Conservation (phyloP, 2,329 filamentous ascomycete species). For the Neopestalotiopsis sp. region DNA sequence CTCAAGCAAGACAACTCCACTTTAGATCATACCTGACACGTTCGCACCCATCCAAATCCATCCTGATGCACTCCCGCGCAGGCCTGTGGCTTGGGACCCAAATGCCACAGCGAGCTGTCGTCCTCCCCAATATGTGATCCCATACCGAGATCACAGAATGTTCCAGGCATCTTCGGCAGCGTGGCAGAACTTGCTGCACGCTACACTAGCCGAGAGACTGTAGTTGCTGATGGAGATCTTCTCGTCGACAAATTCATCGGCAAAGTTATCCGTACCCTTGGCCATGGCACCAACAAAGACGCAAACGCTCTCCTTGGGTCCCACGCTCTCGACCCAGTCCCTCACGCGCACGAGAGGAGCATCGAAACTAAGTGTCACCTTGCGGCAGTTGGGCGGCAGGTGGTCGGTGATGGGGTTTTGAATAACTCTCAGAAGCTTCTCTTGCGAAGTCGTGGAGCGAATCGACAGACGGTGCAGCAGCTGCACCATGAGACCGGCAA, state of each 20-base stretch:
- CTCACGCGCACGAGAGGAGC: slow-evolving; percentile 84
- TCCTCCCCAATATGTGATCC: neutral
- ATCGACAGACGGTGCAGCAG: slow-evolving; percentile 94
- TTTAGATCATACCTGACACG: slow-evolving; percentile 35
- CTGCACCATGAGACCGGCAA: slow-evolving; percentile 98
- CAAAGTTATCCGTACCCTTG: slow-evolving; percentile 94
- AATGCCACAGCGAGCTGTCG: neutral
- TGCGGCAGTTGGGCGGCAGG: slow-evolving; percentile 94
- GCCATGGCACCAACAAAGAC: slow-evolving; percentile 99
- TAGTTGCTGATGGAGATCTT: slow-evolving; percentile 99
- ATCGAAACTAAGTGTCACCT: slow-evolving; percentile 96
- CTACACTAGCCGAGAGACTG: slow-evolving; percentile 95
- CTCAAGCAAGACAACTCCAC: slow-evolving; percentile 41
- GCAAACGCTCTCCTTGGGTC: slow-evolving; percentile 88
- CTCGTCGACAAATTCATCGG: slow-evolving; percentile 92
- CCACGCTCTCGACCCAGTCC: slow-evolving; percentile 84
- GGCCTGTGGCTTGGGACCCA: neutral
- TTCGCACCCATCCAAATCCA: slow-evolving; percentile 34
- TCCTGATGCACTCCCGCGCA: slow-evolving; percentile 16
- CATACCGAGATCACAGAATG: slow-evolving; percentile 68
- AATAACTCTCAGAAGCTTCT: slow-evolving; percentile 97
- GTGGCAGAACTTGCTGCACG: slow-evolving; percentile 99
- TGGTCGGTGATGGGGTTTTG: slow-evolving; percentile 98
- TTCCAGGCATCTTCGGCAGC: slow-evolving; percentile 96
- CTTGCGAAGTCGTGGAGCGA: slow-evolving; percentile 93